These are phyloP conservation scores for Leccinum obscurum DNA, from an alignment of 768 basidiomycete genomes.

Conservation along the genomic window DNA sequence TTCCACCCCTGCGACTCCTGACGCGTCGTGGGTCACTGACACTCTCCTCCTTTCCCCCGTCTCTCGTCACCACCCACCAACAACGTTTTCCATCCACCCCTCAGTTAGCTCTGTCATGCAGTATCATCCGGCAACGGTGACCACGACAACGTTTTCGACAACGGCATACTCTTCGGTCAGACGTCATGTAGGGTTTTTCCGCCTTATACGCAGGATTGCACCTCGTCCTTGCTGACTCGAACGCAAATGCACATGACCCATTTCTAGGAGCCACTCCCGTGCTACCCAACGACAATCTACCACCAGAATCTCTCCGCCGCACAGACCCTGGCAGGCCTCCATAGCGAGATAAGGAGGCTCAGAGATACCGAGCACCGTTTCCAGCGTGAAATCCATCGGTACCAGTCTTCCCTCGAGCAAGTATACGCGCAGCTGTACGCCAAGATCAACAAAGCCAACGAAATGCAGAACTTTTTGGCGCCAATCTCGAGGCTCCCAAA, in stretches of 20 bases:
- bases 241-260: background rate
- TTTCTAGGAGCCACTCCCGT: conserved; percentile 18
- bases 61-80: conserved; percentile 13
- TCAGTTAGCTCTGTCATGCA: conserved; percentile 16
- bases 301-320: conserved; percentile 17
- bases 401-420: conserved; percentile 15
- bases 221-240: background rate
- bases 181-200: conserved; percentile 22
- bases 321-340: conserved; percentile 22
- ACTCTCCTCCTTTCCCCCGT: conserved; percentile 1
- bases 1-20: conserved; percentile 3
- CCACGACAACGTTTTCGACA: conserved; percentile 11
- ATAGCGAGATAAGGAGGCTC: conserved; percentile 20
- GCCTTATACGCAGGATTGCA: background rate
- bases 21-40: conserved; percentile 14
- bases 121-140: background rate
- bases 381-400: conserved; percentile 19
- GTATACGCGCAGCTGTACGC: conserved; percentile 17
- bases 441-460: conserved; percentile 27
- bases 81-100: conserved; percentile 3
- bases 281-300: conserved; percentile 17
- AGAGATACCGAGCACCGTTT: conserved; percentile 13
- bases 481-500: conserved; percentile 32
- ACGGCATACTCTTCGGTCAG: conserved; percentile 18
- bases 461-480: conserved; percentile 32